Evolutionary conservation across 306 rosid genomes (phyloP).

Genomic region (Dalbergia cochinchinensis): DNA sequence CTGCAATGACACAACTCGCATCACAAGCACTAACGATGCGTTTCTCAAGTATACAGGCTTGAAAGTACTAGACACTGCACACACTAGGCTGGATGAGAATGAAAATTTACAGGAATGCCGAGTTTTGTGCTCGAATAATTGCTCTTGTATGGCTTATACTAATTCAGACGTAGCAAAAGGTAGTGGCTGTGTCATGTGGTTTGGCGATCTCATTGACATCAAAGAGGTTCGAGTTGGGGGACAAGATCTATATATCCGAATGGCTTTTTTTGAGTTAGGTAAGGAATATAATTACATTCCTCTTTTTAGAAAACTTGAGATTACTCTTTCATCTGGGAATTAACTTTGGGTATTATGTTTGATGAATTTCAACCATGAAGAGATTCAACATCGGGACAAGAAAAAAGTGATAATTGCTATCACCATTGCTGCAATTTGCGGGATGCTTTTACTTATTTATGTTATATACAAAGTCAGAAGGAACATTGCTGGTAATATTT

Average conservation of each 20-base stretch:
- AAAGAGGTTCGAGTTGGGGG: neutral
- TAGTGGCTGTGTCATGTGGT: slow-evolving; percentile 54
- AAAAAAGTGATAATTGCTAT: neutral
- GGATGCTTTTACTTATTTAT: neutral
- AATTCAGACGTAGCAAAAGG: slow-evolving; percentile 36
- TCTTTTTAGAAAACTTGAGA: neutral
- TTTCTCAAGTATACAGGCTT: slow-evolving; percentile 19
- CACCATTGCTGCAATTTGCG: neutral
- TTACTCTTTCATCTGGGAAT: neutral
- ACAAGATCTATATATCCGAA: slow-evolving; percentile 45
- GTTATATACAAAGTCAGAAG: neutral
- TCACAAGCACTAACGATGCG: slow-evolving; percentile 6
- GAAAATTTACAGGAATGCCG: slow-evolving; percentile 28
- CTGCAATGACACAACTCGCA: slow-evolving; percentile 10
- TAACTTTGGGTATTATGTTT: neutral
- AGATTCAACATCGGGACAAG: neutral
- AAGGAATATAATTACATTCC: neutral
- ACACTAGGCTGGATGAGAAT: slow-evolving; percentile 20
- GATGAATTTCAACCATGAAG: neutral
- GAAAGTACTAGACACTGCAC: slow-evolving; percentile 42
- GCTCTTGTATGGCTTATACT: slow-evolving; percentile 55
- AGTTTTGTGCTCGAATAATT: slow-evolving; percentile 43
- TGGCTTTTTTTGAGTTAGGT: slow-evolving; percentile 44
- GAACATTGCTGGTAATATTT: slow-evolving; percentile 7
- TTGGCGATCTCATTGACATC: slow-evolving; percentile 48